Conservation (phyloP, 306 rosid species). For the Luffa acutangula region DNA sequence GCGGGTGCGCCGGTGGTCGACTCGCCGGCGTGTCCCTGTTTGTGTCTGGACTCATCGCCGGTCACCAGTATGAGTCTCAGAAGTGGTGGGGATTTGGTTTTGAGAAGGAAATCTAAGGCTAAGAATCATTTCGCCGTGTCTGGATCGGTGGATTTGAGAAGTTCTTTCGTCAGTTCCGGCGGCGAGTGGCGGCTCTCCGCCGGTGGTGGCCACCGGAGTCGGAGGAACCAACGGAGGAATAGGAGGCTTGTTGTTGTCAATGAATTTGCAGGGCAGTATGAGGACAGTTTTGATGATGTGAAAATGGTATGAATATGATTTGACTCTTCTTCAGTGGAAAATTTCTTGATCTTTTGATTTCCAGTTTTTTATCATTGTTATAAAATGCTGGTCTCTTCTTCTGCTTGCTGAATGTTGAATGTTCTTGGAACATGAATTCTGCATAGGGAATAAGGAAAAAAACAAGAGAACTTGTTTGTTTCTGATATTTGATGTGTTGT, state of each 20-base stretch:
- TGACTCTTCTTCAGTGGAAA: not conserved
- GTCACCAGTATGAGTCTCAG: conserved; percentile 39
- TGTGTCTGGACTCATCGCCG: conserved; percentile 66
- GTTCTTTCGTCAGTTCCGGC: conserved; percentile 51
- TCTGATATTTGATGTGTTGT: not conserved
- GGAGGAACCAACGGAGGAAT: conserved; percentile 44
- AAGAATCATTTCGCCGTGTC: conserved; percentile 28
- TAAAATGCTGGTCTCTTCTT: not conserved
- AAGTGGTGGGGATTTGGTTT: conserved; percentile 46
- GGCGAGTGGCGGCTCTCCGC: conserved; percentile 45
- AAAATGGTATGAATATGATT: conserved; percentile 40
- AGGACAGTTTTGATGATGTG: conserved; percentile 75
- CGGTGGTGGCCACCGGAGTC: conserved; percentile 21
- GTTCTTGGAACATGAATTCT: not conserved
- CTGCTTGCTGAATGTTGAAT: not conserved
- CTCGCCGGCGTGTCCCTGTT: conserved; percentile 60
- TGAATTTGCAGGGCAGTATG: conserved; percentile 86
- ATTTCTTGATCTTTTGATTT: not conserved
- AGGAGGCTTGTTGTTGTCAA: conserved; percentile 36
- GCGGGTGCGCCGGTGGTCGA: conserved; percentile 66
- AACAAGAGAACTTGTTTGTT: not conserved
- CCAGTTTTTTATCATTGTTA: not conserved
- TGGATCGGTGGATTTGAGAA: conserved; percentile 33
- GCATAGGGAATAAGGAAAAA: not conserved
- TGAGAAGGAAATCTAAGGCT: conserved; percentile 22